Percentiles rank a stretch among this genome's conserved stretches.
phyloP scores from a whole-genome alignment of 83 land plant species.

The Thuja plicata region DNA sequence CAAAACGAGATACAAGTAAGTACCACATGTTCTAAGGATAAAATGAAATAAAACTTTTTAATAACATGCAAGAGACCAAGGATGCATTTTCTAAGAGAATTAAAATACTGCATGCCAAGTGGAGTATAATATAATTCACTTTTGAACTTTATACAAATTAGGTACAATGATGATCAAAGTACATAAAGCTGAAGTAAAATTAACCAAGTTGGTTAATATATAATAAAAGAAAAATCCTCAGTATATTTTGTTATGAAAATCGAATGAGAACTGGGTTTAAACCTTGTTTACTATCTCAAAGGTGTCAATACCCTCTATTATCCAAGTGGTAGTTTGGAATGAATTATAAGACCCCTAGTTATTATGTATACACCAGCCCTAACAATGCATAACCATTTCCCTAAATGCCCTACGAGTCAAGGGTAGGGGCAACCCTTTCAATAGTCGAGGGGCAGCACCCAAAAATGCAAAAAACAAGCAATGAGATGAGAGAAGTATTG shows the following conservation, averaged over 20 bases:
- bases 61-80: no score
- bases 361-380: background rate
- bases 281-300: background rate
- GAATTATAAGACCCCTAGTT: background rate
- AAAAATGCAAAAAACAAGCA: no score
- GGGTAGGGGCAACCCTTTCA: background rate
- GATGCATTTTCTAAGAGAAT: background rate
- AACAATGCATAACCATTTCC: background rate
- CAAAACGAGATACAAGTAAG: no score
- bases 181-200: background rate
- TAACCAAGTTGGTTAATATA: background rate
- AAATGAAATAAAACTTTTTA: no score
- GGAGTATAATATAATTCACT: background rate
- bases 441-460: background rate
- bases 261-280: background rate
- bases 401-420: background rate
- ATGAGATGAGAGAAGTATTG: background rate
- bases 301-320: background rate
- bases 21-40: background rate
- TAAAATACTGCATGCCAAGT: background rate
- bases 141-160: background rate
- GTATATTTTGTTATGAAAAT: background rate
- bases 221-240: background rate
- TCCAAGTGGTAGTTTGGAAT: background rate
- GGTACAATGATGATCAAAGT: background rate